These are phyloP conservation scores for Collybia sp. DNA, from an alignment of 768 basidiomycete species.

Conservation along the genomic window DNA sequence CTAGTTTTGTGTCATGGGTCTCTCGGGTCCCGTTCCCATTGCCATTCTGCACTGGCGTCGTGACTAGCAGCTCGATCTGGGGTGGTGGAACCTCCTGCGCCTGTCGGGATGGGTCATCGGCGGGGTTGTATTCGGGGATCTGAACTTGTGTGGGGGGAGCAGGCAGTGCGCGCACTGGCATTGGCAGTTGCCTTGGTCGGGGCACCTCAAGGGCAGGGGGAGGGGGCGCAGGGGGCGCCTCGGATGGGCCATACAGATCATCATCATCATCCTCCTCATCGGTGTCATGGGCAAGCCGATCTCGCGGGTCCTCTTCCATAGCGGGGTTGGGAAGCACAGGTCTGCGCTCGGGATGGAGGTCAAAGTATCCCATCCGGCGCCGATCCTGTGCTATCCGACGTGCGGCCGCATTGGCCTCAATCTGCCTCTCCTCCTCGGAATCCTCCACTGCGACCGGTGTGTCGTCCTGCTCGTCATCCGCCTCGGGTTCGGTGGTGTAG, in stretches of 20 bases:
- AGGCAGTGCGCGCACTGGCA: conserved; percentile 5
- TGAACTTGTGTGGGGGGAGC: conserved; percentile 1
- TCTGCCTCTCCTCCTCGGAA: conserved; percentile 8
- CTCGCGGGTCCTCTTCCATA: conserved; percentile 32
- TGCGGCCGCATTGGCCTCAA: conserved; percentile 15
- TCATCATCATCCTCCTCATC: conserved; percentile 26
- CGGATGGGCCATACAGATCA: conserved; percentile 4
- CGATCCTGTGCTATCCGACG: conserved; percentile 29
- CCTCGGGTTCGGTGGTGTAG: conserved; percentile 13
- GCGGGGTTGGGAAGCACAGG: conserved; percentile 23
- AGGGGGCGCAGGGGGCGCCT: conserved; percentile 6
- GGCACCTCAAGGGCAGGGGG: conserved; percentile 2
- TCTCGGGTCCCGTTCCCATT: conserved; percentile 9
- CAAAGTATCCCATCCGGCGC: conserved; percentile 66
- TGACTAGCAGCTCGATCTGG: too few species aligned
- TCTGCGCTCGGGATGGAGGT: conserved; percentile 71
- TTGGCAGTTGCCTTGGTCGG: conserved; percentile 12
- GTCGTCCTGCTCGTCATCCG: conserved; percentile 17
- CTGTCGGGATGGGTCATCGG: conserved; percentile 1
- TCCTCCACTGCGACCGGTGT: conserved; percentile 13
- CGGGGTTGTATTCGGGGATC: conserved; percentile 7
- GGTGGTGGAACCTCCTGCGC: not conserved
- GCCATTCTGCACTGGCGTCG: conserved; percentile 5
- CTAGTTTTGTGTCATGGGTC: conserved; percentile 1
- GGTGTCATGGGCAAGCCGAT: conserved; percentile 27